A percentile compares a stretch with the other conserved stretches of the same genome.
Evolutionary conservation across 495 filamentous ascomycete genomes (phyloP).

Genomic region (Neurospora sp.): DNA sequence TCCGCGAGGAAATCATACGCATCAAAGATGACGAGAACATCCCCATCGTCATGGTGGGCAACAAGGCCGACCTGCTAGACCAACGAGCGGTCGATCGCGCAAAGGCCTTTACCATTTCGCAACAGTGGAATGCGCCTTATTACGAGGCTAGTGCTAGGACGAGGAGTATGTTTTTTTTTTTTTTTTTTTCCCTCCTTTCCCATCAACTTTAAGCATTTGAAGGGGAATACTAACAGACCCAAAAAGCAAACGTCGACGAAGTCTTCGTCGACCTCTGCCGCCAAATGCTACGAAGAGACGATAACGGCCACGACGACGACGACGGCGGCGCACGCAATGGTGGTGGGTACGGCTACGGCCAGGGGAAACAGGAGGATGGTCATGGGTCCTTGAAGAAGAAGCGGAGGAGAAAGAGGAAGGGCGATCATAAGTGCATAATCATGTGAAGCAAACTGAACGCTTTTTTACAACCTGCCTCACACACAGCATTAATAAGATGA

Average conservation of each 20-base stretch:
- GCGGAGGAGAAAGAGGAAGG: constrained; percentile 16
- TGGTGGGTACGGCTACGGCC: constrained; percentile 22
- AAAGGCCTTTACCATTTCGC: constrained; percentile 75
- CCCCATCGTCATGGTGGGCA: constrained; percentile 92
- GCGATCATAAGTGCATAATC: constrained; percentile 15
- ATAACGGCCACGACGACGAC: constrained; percentile 29
- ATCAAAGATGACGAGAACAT: constrained; percentile 92
- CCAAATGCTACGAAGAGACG: constrained; percentile 76
- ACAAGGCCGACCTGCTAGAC: constrained; percentile 93
- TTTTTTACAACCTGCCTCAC: background rate
- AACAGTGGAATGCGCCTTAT: constrained; percentile 87
- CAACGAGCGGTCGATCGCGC: constrained; percentile 75
- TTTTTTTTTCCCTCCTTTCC: too few relatives aligned
- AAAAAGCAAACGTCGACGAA: constrained; percentile 81
- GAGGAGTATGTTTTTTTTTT: constrained; percentile 34
- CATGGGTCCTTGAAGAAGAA: constrained; percentile 6
- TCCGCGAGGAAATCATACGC: constrained; percentile 91
- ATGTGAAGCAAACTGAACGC: constrained; percentile 7
- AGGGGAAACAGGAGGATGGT: constrained; percentile 12
- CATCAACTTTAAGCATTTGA: too few relatives aligned
- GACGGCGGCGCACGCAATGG: constrained; percentile 15
- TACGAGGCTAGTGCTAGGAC: constrained; percentile 88
- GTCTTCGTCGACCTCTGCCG: constrained; percentile 88
- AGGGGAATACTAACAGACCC: background rate
- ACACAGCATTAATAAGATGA: background rate